Conservation (phyloP, 2,329 filamentous ascomycete genomes). For the Aspergillus flavus region DNA sequence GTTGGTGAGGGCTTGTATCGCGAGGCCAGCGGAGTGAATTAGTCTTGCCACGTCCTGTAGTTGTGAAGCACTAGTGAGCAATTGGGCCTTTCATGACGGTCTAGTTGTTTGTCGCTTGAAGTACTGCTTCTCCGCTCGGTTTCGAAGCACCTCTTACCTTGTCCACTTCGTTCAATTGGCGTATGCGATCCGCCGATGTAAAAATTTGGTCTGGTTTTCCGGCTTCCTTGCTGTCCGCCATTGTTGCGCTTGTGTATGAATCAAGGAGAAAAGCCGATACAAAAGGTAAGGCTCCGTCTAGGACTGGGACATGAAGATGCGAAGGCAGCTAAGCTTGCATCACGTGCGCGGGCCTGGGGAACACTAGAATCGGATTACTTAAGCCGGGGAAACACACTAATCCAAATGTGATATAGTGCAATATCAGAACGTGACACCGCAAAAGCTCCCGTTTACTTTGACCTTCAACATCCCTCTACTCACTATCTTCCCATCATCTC, state of each 20-base stretch:
- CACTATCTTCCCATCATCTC: not conserved
- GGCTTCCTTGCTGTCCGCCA: slow-evolving; percentile 27
- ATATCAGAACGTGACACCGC: slow-evolving; percentile 29
- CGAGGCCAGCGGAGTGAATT: slow-evolving; percentile 61
- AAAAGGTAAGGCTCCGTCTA: not conserved
- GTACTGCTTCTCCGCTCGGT: not conserved
- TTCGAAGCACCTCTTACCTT: slow-evolving; percentile 48
- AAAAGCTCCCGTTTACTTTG: slow-evolving; percentile 15
- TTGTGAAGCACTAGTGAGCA: slow-evolving; percentile 1
- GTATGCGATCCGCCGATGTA: slow-evolving; percentile 74
- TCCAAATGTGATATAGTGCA: slow-evolving; percentile 6
- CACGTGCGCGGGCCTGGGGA: slow-evolving; percentile 15
- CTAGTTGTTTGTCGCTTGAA: not conserved
- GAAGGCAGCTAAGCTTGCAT: slow-evolving; percentile 6
- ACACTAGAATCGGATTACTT: slow-evolving; percentile 1
- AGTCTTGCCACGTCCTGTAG: slow-evolving; percentile 55
- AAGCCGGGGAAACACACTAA: slow-evolving; percentile 2
- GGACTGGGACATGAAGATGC: not conserved
- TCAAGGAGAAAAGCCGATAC: not conserved
- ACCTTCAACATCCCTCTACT: slow-evolving; percentile 11
- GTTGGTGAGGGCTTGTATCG: slow-evolving; percentile 65
- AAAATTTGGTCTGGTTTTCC: slow-evolving; percentile 49
- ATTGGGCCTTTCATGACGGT: slow-evolving; percentile 1
- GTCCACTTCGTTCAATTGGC: slow-evolving; percentile 79
- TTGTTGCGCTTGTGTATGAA: slow-evolving; percentile 14